phyloP scores from a whole-genome alignment of 2,329 filamentous ascomycete genomes.

The Paraconiothyrium sp. region DNA sequence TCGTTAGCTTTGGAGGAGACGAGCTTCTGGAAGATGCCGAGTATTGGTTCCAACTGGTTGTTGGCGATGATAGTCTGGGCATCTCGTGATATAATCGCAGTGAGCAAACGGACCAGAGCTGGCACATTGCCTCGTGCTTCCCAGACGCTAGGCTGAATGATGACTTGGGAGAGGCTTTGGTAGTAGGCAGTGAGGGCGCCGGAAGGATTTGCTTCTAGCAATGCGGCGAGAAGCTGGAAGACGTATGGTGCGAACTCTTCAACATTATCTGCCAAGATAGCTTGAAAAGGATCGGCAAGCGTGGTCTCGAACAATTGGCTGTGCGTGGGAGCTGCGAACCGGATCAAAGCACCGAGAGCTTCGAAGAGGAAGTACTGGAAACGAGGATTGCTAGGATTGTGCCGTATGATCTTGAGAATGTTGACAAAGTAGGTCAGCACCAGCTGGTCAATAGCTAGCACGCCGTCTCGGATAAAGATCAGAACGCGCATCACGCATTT shows the following conservation, averaged over 20 bases:
- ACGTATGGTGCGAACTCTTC: slow-evolving; percentile 96
- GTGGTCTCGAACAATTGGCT: slow-evolving; percentile 79
- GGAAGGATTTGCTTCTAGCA: slow-evolving; percentile 85
- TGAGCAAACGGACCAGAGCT: slow-evolving; percentile 83
- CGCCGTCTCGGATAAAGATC: slow-evolving; percentile 88
- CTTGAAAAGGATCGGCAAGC: slow-evolving; percentile 84
- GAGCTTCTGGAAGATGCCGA: slow-evolving; percentile 96
- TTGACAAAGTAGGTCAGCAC: slow-evolving; percentile 85
- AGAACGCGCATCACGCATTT: slow-evolving; percentile 97
- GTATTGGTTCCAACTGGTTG: slow-evolving; percentile 84
- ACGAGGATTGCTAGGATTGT: slow-evolving; percentile 94
- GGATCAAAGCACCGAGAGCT: slow-evolving; percentile 87
- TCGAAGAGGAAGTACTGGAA: slow-evolving; percentile 99
- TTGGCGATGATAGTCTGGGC: slow-evolving; percentile 76
- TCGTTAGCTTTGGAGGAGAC: slow-evolving; percentile 85
- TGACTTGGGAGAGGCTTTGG: slow-evolving; percentile 77
- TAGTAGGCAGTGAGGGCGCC: slow-evolving; percentile 84
- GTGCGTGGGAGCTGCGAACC: slow-evolving; percentile 74
- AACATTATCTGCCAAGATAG: slow-evolving; percentile 82
- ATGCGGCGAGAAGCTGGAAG: slow-evolving; percentile 91
- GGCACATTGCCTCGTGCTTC: slow-evolving; percentile 93
- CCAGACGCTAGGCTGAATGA: slow-evolving; percentile 87
- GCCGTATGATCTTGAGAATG: slow-evolving; percentile 90
- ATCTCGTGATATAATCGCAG: slow-evolving; percentile 83
- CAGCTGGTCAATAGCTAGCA: slow-evolving; percentile 76